These are phyloP conservation scores for Silene vulgaris DNA, from an alignment of 179 eudicot species.

Conservation along the genomic window DNA sequence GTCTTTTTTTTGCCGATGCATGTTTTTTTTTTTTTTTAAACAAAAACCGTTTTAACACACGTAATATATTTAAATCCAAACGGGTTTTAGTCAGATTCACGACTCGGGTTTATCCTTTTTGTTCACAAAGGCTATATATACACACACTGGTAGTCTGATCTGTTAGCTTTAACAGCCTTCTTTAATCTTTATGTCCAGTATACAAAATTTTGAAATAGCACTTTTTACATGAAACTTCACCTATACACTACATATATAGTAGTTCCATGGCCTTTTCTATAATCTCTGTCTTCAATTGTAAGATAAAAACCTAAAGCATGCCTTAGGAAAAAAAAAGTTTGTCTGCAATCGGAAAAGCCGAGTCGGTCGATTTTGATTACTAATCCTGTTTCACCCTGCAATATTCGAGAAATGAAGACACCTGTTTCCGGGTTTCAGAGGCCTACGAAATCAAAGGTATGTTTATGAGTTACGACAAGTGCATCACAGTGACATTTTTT, in stretches of 20 bases:
- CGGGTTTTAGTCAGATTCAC: not conserved
- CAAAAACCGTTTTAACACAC: no score
- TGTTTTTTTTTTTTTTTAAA: no score
- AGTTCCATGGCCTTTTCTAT: not conserved
- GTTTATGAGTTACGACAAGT: not conserved
- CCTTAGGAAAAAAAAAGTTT: not conserved
- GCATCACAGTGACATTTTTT: not conserved
- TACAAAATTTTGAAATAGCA: not conserved
- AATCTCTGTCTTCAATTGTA: not conserved
- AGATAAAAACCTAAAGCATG: not conserved
- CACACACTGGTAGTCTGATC: no score
- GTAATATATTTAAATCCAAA: not conserved
- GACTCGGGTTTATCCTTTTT: no score
- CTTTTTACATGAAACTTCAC: not conserved
- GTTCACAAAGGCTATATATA: no score
- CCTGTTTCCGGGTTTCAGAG: constrained; percentile 21
- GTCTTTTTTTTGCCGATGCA: no score
- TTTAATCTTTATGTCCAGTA: not conserved
- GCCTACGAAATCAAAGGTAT: constrained; percentile 26
- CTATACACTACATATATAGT: not conserved
- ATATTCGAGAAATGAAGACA: constrained; percentile 18
- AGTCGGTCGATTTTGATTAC: not conserved
- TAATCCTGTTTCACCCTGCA: not conserved
- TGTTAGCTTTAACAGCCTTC: no score
- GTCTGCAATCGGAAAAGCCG: not conserved